phyloP scores from a whole-genome alignment of 257 asterid genomes.

The Nicotiana attenuata region DNA sequence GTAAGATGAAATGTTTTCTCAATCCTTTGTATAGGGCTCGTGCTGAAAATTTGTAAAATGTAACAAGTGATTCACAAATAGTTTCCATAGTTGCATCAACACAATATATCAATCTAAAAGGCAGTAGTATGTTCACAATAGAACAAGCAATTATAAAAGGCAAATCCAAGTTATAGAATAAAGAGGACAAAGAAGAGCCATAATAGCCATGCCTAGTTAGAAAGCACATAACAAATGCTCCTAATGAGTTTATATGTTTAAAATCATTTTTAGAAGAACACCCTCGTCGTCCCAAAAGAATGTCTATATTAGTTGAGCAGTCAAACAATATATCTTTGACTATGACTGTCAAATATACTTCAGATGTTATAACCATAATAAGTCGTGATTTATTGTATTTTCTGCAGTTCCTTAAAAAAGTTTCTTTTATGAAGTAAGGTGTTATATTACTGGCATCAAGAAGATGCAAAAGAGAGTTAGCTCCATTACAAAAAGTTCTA shows the following conservation, averaged over 20 bases:
- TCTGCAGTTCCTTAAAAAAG: neutral
- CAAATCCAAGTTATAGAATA: neutral
- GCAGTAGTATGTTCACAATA: neutral
- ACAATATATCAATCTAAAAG: neutral
- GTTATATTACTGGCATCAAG: no score
- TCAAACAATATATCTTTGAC: neutral
- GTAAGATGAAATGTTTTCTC: slow-evolving; percentile 81
- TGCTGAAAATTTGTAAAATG: slow-evolving; percentile 30
- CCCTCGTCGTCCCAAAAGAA: neutral
- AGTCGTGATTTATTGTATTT: neutral
- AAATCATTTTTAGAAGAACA: neutral
- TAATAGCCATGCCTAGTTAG: neutral
- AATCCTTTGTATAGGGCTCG: slow-evolving; percentile 70
- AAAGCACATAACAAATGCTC: neutral
- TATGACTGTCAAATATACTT: neutral
- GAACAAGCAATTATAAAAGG: slow-evolving; percentile 1
- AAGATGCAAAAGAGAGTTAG: no score
- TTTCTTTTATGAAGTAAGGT: no score
- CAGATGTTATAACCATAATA: neutral
- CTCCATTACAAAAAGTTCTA: no score
- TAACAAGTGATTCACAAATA: neutral
- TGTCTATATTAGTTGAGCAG: neutral
- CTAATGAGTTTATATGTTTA: neutral
- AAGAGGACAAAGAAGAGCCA: neutral
- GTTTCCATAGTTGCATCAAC: neutral